Conservation (phyloP, 306 rosid species). For the Delonix regia region DNA sequence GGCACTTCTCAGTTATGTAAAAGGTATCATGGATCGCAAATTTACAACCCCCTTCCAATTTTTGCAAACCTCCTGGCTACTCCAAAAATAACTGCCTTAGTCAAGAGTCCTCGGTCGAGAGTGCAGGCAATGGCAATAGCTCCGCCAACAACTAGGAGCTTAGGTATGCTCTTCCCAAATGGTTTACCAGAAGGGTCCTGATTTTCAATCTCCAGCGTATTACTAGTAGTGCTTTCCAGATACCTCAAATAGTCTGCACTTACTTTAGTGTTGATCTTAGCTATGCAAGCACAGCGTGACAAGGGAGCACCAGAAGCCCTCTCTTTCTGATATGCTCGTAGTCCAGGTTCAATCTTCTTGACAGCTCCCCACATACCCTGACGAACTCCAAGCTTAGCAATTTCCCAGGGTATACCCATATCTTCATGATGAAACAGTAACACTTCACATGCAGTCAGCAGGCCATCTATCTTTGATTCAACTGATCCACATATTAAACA, state of each 20-base stretch:
- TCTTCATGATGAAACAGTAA: conserved; percentile 87
- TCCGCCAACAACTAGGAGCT: conserved; percentile 79
- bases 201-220: conserved; percentile 47
- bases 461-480: conserved; percentile 73
- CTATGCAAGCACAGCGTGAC: conserved; percentile 66
- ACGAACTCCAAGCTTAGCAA: conserved; percentile 90
- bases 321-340: conserved; percentile 67
- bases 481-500: conserved; percentile 55
- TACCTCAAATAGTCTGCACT: conserved; percentile 61
- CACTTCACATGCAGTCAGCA: conserved; percentile 83
- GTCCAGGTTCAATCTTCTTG: conserved; percentile 83
- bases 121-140: conserved; percentile 82
- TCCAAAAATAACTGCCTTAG: conserved; percentile 90
- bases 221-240: conserved; percentile 49
- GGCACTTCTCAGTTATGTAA: conserved; percentile 37
- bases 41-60: conserved; percentile 75
- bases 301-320: conserved; percentile 61
- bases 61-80: conserved; percentile 85
- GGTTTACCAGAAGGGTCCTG: conserved; percentile 56
- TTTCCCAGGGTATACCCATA: conserved; percentile 99
- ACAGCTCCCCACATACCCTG: conserved; percentile 99
- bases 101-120: conserved; percentile 84
- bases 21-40: conserved; percentile 46
- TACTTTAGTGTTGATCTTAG: conserved; percentile 76
- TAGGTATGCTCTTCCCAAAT: conserved; percentile 65